Conservation (phyloP, 805 yeast genomes). For the Lipomyces orientalis region DNA sequence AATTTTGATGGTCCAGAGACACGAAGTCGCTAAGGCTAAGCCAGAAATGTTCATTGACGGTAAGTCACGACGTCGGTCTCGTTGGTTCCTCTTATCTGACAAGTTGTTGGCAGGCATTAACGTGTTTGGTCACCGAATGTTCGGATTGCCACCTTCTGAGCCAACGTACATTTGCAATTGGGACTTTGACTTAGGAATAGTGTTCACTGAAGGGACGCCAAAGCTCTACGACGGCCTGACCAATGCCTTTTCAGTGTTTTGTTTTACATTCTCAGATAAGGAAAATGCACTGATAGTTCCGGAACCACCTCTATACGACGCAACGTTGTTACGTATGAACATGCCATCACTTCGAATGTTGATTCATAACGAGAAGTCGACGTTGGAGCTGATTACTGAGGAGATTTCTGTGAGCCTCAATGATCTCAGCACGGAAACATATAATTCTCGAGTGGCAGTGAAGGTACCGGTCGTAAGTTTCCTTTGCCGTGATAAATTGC, state of each 20-base stretch:
- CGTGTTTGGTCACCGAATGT: constrained; percentile 88
- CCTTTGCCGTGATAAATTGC: constrained; percentile 27
- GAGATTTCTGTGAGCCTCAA: constrained; percentile 53
- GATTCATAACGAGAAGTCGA: constrained; percentile 47
- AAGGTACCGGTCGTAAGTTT: constrained; percentile 56
- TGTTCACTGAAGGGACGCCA: constrained; percentile 59
- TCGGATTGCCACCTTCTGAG: constrained; percentile 88
- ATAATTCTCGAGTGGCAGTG: constrained; percentile 60
- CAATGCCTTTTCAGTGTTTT: constrained; percentile 55
- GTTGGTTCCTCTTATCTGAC: neutral
- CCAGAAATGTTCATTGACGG: constrained; percentile 64
- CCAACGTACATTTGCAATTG: constrained; percentile 90
- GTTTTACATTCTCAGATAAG: constrained; percentile 68
- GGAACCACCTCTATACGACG: constrained; percentile 66
- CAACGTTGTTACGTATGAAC: constrained; percentile 65
- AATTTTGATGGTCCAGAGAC: constrained; percentile 39
- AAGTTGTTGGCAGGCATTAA: constrained; percentile 43
- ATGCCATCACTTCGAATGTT: constrained; percentile 56
- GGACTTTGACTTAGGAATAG: constrained; percentile 74
- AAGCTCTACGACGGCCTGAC: constrained; percentile 53
- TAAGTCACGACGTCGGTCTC: no score
- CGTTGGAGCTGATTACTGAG: constrained; percentile 41
- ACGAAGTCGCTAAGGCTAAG: constrained; percentile 16
- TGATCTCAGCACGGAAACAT: constrained; percentile 73
- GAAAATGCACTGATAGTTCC: constrained; percentile 75